Conservation (phyloP, 2,329 filamentous ascomycete species). For the Aspergillus aculeatinus region DNA sequence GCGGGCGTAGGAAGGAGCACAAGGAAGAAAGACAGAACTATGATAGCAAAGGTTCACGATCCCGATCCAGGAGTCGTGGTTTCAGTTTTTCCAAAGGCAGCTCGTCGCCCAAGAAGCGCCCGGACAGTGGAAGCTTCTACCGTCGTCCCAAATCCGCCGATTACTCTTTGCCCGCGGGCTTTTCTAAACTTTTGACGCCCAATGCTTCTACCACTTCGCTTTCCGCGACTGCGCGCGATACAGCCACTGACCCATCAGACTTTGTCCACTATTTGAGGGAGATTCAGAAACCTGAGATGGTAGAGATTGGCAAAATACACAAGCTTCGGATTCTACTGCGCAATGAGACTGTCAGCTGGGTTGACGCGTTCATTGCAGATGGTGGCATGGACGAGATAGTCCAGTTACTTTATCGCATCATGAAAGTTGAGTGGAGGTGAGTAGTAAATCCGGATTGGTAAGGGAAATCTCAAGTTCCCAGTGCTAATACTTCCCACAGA, state of each 20-base stretch:
- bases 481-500: conserved; percentile 48
- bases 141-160: conserved; percentile 72
- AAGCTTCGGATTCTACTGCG: conserved; percentile 85
- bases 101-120: conserved; percentile 73
- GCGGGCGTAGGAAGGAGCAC: conserved; percentile 45
- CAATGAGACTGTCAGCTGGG: conserved; percentile 95
- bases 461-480: too few relatives aligned
- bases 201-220: conserved; percentile 54
- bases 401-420: conserved; percentile 80
- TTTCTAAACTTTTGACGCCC: conserved; percentile 56
- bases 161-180: conserved; percentile 59
- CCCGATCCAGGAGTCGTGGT: conserved; percentile 66
- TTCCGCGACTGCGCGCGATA: conserved; percentile 67
- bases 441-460: conserved; percentile 25
- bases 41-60: conserved; percentile 49
- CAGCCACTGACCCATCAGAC: conserved; percentile 72
- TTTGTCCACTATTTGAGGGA: conserved; percentile 84
- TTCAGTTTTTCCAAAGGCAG: conserved; percentile 76
- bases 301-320: conserved; percentile 93
- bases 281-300: conserved; percentile 73
- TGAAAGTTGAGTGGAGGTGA: conserved; percentile 93
- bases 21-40: conserved; percentile 39
- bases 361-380: conserved; percentile 83
- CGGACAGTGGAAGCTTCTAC: conserved; percentile 63
- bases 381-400: conserved; percentile 94